These are phyloP conservation scores for Fraxinus anomala DNA, from an alignment of 257 asterid species.

Conservation along the genomic window DNA sequence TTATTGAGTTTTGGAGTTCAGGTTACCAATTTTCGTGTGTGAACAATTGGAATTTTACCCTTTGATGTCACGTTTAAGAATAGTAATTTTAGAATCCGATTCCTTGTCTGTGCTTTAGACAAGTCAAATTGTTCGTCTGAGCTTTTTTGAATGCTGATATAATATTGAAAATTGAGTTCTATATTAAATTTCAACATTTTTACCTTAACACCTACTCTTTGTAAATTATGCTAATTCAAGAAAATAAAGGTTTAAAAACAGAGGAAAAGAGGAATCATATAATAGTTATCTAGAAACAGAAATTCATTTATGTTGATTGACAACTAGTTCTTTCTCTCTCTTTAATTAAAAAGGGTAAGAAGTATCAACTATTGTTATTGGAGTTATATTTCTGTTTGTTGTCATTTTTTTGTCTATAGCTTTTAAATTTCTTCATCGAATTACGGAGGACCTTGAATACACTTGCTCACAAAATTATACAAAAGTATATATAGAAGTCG, in stretches of 20 bases:
- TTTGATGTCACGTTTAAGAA: neutral
- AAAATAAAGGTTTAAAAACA: neutral
- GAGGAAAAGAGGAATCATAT: neutral
- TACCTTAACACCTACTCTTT: neutral
- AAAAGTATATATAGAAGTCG: neutral
- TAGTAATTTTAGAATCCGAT: neutral
- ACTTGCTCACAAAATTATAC: neutral
- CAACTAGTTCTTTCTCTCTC: neutral
- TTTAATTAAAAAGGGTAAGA: neutral
- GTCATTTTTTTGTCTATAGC: neutral
- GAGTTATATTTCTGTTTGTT: neutral
- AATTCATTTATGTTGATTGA: neutral
- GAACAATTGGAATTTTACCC: neutral
- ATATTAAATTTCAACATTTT: neutral
- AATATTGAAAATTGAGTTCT: neutral
- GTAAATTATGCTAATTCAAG: neutral
- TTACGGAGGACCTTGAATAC: neutral
- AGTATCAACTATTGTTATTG: neutral
- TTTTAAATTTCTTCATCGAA: neutral
- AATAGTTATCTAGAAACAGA: neutral
- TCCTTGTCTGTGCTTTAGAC: neutral
- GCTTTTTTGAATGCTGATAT: neutral
- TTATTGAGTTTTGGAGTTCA: neutral
- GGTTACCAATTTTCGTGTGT: neutral
- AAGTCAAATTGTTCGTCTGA: neutral